A percentile compares a stretch with the other conserved stretches of the same genome.
These are phyloP conservation scores for Kandelia obovata DNA, from an alignment of 345 rosid species.

Conservation along the genomic window DNA sequence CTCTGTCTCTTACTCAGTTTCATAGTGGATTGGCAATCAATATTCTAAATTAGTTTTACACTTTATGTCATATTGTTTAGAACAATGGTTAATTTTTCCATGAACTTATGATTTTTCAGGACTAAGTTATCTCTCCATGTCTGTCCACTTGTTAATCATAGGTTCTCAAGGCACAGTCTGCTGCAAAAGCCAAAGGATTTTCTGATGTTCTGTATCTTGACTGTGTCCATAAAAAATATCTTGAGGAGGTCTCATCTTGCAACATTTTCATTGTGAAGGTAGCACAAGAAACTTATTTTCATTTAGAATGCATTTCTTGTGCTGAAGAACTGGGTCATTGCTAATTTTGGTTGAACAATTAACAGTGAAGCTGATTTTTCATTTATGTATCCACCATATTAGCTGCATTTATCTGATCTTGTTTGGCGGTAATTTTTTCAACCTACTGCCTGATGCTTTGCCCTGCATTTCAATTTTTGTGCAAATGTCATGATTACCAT, in stretches of 20 bases:
- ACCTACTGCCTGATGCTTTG: neutral
- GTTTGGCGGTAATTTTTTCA: neutral
- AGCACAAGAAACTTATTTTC: neutral
- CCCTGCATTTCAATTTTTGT: neutral
- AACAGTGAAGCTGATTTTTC: neutral
- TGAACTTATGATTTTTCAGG: neutral
- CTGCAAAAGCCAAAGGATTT: slow-evolving; percentile 80
- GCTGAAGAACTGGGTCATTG: neutral
- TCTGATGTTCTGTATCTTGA: slow-evolving; percentile 94
- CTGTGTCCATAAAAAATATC: slow-evolving; percentile 70
- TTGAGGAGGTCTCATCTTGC: slow-evolving; percentile 96
- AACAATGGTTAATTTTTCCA: neutral
- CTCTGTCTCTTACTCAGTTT: neutral
- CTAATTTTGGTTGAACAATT: neutral
- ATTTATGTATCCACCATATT: neutral
- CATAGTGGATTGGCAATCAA: neutral
- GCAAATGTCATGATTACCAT: neutral
- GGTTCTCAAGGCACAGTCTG: slow-evolving; percentile 86
- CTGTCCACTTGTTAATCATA: slow-evolving; percentile 19
- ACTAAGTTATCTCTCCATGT: slow-evolving; percentile 1
- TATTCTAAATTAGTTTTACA: too few relatives aligned
- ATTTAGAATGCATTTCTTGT: neutral
- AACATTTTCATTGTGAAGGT: slow-evolving; percentile 85
- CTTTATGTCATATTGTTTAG: too few relatives aligned
- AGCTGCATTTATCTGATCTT: neutral